Base-by-base conservation (phyloP, 345 rosid species). In the Turnera subulata region DNA sequence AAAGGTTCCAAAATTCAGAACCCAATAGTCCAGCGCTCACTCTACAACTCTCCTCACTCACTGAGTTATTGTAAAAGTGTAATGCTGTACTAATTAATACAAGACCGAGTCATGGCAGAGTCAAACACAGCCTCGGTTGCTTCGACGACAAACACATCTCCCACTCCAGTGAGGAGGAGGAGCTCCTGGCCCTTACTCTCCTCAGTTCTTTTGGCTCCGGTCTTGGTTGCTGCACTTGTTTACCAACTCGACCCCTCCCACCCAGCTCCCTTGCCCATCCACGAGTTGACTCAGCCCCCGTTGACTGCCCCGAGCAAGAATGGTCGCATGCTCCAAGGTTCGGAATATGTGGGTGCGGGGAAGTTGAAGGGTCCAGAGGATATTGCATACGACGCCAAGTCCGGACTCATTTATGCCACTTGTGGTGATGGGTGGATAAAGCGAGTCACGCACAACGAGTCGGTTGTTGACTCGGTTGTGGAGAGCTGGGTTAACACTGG, bases 351-450 rank as follows among this genome's bases (percentile, higher is more conserved):
- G 46, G 93, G 90, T 1, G 23, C 7, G 0, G 86, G 81, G 43
- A 46, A 48, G 59, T 49, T 88, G 50, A 51, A 16, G 19, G 82
- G 54, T 17, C 89, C 96, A 0, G 96, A 89, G 54, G 96, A 89
- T 58, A 59, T 89, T 38, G 76, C 69, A 0, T 82, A 82, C 42
- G 87, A 86, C 29, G 2, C 38, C 6, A 56, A 42, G 35, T 66
- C 84, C 6, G 56, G 63, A 6, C 11, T 73, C 24, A 60, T 86
- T n/a, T 89, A 82, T 52, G 81, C 95, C 1, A 71, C 84, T 1
- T 82, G 83, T 23, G 65, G 26, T 0, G 95, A 89, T 58, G 98
- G 95, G 16, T 91, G 98, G 98, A 66, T 91, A 35, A 86, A 83
- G 65, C 79, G 82, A 56, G 82, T 86, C 62, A 69, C 46, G 55